phyloP scores from a whole-genome alignment of 108 stramenopile species.

The Mediolabrus comicus region DNA sequence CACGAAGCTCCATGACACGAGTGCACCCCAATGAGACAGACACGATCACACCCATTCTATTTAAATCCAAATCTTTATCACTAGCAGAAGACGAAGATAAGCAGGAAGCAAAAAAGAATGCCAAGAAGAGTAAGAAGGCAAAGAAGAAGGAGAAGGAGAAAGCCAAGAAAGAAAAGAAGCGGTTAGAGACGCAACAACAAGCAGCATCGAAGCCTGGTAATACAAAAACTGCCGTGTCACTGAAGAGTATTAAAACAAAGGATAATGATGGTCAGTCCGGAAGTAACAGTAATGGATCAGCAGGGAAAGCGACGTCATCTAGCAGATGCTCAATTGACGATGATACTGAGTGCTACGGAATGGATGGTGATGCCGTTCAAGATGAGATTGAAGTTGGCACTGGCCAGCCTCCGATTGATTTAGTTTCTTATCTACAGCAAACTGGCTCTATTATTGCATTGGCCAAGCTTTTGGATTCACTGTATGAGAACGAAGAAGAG shows the following conservation, averaged over 20 bases:
- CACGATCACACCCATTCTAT: slow-evolving; percentile 68
- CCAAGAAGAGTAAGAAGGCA: slow-evolving; percentile 85
- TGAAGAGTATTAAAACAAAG: not conserved
- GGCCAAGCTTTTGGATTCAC: slow-evolving; percentile 83
- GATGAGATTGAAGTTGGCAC: slow-evolving; percentile 50
- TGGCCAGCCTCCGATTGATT: slow-evolving; percentile 70
- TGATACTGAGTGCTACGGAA: slow-evolving; percentile 30
- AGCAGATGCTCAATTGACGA: slow-evolving; percentile 41
- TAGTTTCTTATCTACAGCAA: slow-evolving; percentile 79
- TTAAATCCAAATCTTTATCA: slow-evolving; percentile 79
- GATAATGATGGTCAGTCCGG: slow-evolving; percentile 20
- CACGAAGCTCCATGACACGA: slow-evolving; percentile 62
- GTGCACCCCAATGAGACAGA: slow-evolving; percentile 66
- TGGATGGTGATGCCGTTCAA: slow-evolving; percentile 38
- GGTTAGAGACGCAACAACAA: slow-evolving; percentile 6
- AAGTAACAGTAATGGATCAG: not conserved
- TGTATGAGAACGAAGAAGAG: slow-evolving; percentile 68
- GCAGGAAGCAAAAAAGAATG: slow-evolving; percentile 79
- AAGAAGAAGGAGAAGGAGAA: slow-evolving; percentile 90
- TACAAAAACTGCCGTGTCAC: not conserved
- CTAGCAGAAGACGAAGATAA: slow-evolving; percentile 74
- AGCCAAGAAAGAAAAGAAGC: slow-evolving; percentile 66
- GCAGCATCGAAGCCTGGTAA: not conserved
- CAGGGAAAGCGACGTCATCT: not conserved
- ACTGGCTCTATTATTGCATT: slow-evolving; percentile 85